Evolutionary conservation across 192 early-diverging fungal species (phyloP).

Genomic region (Mortierella antarctica): DNA sequence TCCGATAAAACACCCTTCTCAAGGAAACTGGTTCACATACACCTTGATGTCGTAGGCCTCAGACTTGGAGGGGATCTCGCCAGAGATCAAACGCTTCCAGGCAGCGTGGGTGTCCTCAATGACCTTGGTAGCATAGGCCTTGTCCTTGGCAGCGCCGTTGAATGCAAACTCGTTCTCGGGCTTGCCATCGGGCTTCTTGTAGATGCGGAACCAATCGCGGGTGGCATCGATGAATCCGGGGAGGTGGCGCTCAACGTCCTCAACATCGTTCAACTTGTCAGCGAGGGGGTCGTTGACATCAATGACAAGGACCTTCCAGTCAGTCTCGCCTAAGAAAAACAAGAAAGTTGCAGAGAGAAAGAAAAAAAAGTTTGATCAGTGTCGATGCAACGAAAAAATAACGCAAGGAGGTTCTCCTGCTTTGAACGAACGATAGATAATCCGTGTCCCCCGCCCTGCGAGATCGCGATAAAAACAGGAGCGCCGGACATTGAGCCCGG

Average conservation of each 20-base stretch:
- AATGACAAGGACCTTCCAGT: conserved; percentile 99
- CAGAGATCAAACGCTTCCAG: conserved; percentile 86
- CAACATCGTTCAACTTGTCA: conserved; percentile 95
- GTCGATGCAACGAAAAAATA: not conserved
- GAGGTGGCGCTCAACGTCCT: conserved; percentile 96
- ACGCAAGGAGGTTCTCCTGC: not conserved
- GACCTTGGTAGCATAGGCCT: conserved; percentile 87
- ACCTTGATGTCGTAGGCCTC: conserved; percentile 80
- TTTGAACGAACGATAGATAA: not conserved
- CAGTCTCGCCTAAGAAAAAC: conserved; percentile 78
- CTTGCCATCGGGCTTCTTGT: conserved; percentile 99
- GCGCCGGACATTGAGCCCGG: no score
- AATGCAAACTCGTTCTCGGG: conserved; percentile 99
- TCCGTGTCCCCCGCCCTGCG: no score
- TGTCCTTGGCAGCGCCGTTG: conserved; percentile 84
- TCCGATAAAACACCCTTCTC: no score
- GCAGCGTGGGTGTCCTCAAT: conserved; percentile 93
- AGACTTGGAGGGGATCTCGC: conserved; percentile 66
- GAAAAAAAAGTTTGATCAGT: not conserved
- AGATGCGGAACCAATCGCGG: conserved; percentile 99
- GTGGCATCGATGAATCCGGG: conserved; percentile 96
- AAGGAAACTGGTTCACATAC: conserved; percentile 65
- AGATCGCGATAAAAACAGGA: no score
- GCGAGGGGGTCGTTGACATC: conserved; percentile 98
- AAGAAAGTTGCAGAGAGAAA: not conserved